Conservation (phyloP, 495 filamentous ascomycete genomes). For the Penicillium herquei region DNA sequence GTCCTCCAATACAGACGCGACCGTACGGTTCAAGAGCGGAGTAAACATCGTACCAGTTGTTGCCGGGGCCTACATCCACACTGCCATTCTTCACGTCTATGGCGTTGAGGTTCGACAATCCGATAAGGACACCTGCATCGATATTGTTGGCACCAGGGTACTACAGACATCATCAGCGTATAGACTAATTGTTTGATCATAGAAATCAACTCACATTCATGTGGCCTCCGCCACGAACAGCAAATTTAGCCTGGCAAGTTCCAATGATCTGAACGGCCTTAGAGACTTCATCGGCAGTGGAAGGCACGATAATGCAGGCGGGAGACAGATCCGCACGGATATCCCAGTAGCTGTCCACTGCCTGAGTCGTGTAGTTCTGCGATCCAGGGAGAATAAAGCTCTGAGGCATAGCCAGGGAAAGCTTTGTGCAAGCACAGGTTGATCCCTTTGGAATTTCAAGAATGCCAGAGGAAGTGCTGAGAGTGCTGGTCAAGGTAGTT, state of each 20-base stretch:
- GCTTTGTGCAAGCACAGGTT: slow-evolving; percentile 22
- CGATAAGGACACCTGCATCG: slow-evolving; percentile 25
- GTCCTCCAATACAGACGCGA: slow-evolving; percentile 34
- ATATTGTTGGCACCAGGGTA: slow-evolving; percentile 33
- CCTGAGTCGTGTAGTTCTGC: slow-evolving; percentile 18
- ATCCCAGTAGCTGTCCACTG: slow-evolving; percentile 22
- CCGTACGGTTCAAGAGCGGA: slow-evolving; percentile 31
- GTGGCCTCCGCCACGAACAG: slow-evolving; percentile 36
- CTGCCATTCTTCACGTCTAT: slow-evolving; percentile 16
- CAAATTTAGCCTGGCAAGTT: slow-evolving; percentile 31
- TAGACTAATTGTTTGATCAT: not conserved
- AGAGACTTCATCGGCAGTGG: slow-evolving; percentile 24
- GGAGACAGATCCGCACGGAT: slow-evolving; percentile 29
- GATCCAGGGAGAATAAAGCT: slow-evolving; percentile 10
- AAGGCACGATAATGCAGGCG: slow-evolving; percentile 31
- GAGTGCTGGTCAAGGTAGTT: not conserved
- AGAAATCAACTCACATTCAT: slow-evolving; percentile 24
- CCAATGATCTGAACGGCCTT: slow-evolving; percentile 19
- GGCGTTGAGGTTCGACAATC: slow-evolving; percentile 13
- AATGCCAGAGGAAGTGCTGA: not conserved
- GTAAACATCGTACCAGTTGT: slow-evolving; percentile 42
- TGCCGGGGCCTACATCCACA: slow-evolving; percentile 35
- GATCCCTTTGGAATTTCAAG: not conserved
- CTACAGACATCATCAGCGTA: slow-evolving; percentile 9
- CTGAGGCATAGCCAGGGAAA: slow-evolving; percentile 1